Evolutionary conservation across 768 basidiomycete species (phyloP).

Genomic region (Boletus huronensis): DNA sequence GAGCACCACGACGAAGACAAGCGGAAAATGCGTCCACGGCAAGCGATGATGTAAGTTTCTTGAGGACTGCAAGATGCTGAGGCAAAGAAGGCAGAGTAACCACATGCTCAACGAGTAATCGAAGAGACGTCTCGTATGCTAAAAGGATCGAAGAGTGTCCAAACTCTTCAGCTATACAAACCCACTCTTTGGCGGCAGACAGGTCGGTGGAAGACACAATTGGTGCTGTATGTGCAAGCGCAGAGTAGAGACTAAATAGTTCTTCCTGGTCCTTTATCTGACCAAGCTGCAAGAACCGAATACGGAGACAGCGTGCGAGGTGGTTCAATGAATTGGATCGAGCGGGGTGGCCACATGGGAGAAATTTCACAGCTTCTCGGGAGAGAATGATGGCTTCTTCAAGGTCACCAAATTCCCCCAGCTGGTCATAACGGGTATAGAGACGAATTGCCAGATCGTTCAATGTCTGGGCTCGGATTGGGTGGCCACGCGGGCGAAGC

Average conservation of each 20-base stretch:
- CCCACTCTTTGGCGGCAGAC: background rate
- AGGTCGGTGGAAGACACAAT: background rate
- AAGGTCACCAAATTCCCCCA: background rate
- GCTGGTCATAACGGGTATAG: background rate
- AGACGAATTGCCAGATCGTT: background rate
- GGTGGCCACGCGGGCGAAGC: background rate
- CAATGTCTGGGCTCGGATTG: background rate
- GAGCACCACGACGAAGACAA: constrained; percentile 7
- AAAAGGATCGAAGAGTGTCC: background rate
- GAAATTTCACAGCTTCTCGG: background rate
- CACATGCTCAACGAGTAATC: background rate
- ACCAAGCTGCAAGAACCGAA: background rate
- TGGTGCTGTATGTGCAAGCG: background rate
- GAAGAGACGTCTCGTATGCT: constrained; percentile 4
- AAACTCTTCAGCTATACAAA: background rate
- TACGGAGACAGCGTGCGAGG: background rate
- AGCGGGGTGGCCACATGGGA: background rate
- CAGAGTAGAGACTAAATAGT: background rate
- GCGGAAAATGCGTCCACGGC: constrained; percentile 9
- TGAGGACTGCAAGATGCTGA: background rate
- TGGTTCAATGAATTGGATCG: background rate
- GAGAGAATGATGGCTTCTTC: background rate
- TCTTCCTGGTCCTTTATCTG: background rate
- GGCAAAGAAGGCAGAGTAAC: background rate
- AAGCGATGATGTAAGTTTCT: background rate